These are phyloP conservation scores for Catunica adiposa DNA, from an alignment of 2,329 filamentous ascomycete species.

Conservation along the genomic window DNA sequence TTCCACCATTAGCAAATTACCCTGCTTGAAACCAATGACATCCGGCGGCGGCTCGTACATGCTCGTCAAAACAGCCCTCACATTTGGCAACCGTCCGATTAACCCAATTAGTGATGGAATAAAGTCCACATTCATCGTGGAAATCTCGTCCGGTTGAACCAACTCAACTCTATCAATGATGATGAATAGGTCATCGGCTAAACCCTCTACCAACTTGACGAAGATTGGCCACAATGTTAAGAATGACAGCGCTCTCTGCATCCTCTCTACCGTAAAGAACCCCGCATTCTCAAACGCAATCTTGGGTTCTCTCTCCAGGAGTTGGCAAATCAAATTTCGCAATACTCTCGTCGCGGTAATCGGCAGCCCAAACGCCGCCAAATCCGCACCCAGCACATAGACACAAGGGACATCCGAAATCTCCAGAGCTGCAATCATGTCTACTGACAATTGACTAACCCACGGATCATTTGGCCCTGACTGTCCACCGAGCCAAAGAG, in stretches of 20 bases:
- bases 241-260: slow-evolving; percentile 7
- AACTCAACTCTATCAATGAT: slow-evolving; percentile 13
- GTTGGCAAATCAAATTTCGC: slow-evolving; percentile 11
- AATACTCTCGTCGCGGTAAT: slow-evolving; percentile 10
- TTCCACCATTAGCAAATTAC: not conserved
- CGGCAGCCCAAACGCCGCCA: slow-evolving; percentile 2
- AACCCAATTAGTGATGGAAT: slow-evolving; percentile 7
- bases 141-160: slow-evolving; percentile 9
- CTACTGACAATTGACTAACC: slow-evolving; percentile 12
- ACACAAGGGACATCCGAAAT: slow-evolving; percentile 9
- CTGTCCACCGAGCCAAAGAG: slow-evolving; percentile 11
- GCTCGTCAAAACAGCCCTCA: slow-evolving; percentile 10
- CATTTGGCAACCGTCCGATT: not conserved
- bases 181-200: slow-evolving; percentile 12
- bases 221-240: slow-evolving; percentile 9
- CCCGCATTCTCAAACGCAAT: slow-evolving; percentile 9
- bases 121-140: slow-evolving; percentile 6
- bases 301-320: slow-evolving; percentile 7
- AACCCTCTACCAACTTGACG: slow-evolving; percentile 7
- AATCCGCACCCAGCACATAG: slow-evolving; percentile 9
- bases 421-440: slow-evolving; percentile 8
- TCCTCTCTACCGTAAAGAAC: slow-evolving; percentile 8
- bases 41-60: slow-evolving; percentile 13
- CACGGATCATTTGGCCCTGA: slow-evolving; percentile 4
- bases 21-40: not conserved